A percentile compares a stretch with the other conserved stretches of the same genome.
phyloP scores from a whole-genome alignment of 345 rosid species.

The Eucalyptus pauciflora region DNA sequence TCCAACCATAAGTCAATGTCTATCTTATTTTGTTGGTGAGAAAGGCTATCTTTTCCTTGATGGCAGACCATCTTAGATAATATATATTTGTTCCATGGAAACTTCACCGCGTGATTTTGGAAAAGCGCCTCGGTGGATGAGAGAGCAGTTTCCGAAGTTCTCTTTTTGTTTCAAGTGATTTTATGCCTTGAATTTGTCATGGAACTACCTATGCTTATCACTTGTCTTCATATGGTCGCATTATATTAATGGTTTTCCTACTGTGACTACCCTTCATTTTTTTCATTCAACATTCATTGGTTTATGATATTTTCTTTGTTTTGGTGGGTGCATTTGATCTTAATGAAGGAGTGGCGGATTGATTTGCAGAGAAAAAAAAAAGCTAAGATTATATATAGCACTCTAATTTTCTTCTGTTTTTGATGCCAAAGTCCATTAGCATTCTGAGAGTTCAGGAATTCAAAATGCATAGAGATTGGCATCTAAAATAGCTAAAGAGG shows the following conservation, averaged over 20 bases:
- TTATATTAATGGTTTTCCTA: not conserved
- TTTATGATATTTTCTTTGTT: not conserved
- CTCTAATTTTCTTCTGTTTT: not conserved
- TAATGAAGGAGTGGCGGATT: not conserved
- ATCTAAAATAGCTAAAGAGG: not conserved
- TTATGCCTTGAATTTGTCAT: not conserved
- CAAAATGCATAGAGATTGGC: not conserved
- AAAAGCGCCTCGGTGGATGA: conserved; percentile 4
- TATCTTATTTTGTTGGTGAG: not conserved
- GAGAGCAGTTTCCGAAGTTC: not conserved
- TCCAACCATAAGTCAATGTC: not conserved
- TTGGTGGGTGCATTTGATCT: not conserved
- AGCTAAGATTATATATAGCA: not conserved
- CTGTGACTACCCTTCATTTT: not conserved
- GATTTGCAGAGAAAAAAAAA: not conserved
- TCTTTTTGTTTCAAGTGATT: conserved; percentile 9
- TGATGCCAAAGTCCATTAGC: not conserved
- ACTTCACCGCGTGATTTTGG: not conserved
- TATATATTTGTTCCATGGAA: not conserved
- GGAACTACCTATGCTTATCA: not conserved
- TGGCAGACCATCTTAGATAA: conserved; percentile 20
- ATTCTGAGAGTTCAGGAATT: not conserved
- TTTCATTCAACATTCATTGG: not conserved
- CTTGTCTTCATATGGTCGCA: not conserved
- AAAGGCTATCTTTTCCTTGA: conserved; percentile 10